Evolutionary conservation across 768 basidiomycete species (phyloP), one percentile per base, ranked within the genome.

Genomic region (Kwoniella heveanensis): DNA sequence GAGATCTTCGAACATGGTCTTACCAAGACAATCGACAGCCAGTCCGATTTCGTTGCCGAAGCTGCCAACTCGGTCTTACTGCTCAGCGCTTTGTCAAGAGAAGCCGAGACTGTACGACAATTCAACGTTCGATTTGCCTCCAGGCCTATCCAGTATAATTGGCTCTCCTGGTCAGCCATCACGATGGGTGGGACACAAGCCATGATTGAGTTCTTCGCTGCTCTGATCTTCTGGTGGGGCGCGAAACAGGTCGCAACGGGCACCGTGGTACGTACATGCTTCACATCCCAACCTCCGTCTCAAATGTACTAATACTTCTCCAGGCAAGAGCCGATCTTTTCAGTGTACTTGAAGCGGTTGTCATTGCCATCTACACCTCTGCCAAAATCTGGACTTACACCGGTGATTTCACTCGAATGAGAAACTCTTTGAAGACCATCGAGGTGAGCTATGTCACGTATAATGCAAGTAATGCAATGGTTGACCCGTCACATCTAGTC

Each of bases 161-260:
- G 57, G 54, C 54, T 76, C 24, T 37, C 62, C 19, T 36, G 50
- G 12, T 60, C 65, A 1, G 62, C 68, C 7, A 26, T 54, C 0
- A 60, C 66, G 2, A 54, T 72, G 48, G 69, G 65, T 6, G 46
- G 53, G 21, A 62, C 47, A 19, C 70, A 71, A 26, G 68, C 57
- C 10, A 65, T 72, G 49, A 36, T 73, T 19, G 49, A 71, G 17
- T 52, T 77, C 29, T 68, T 73, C 51, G 63, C 58, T 1, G 72
- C 64, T 6, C 51, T 77, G 53, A 66, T 73, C 30, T 72, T 72
- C 57, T 77, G 54, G 24, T 77, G 70, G 68, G 75, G 72, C 15
- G 67, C 69, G 13, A 54, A 49, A 39, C 62, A 64, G 47, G 30
- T 70, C 13, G 62, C 65, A 1, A 32, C 37, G 27, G 60, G 57